phyloP scores from a whole-genome alignment of 1,284 basidiomycete genomes.

The Gomphus bonarii region DNA sequence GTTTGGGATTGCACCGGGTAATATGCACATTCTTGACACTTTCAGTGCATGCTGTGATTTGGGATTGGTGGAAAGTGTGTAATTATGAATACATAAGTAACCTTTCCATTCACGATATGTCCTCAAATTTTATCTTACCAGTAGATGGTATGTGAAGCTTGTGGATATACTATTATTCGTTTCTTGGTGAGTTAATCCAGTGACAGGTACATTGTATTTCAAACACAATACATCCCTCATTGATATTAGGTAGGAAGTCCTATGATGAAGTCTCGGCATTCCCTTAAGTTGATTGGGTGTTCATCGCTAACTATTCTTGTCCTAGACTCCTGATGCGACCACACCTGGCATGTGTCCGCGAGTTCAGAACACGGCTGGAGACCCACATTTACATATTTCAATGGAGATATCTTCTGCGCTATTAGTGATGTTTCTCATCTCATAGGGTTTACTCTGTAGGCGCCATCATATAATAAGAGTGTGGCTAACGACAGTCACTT shows the following conservation, averaged over 20 bases:
- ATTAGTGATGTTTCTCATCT: neutral
- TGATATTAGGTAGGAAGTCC: constrained; percentile 30
- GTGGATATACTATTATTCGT: neutral
- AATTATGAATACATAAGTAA: neutral
- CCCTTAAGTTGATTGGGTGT: constrained; percentile 30
- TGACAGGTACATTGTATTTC: constrained; percentile 39
- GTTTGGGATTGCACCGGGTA: constrained; percentile 50
- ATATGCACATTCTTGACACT: constrained; percentile 38
- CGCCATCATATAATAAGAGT: neutral
- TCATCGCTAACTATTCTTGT: constrained; percentile 42
- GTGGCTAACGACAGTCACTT: neutral
- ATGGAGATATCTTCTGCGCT: neutral
- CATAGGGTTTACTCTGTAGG: constrained; percentile 30
- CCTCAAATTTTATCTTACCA: constrained; percentile 27
- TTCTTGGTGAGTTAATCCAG: neutral
- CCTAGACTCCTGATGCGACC: constrained; percentile 16
- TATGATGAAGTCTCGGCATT: neutral
- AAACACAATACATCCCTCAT: constrained; percentile 37
- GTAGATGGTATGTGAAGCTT: constrained; percentile 33
- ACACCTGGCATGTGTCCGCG: constrained; percentile 29
- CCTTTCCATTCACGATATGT: neutral
- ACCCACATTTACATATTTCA: constrained; percentile 39
- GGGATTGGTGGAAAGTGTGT: constrained; percentile 48
- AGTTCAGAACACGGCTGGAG: constrained; percentile 49
- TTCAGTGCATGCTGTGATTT: constrained; percentile 45